Percentiles rank a stretch among this genome's conserved stretches.
Conservation (phyloP, 1,284 basidiomycete genomes). For the Trametes polyzona region DNA sequence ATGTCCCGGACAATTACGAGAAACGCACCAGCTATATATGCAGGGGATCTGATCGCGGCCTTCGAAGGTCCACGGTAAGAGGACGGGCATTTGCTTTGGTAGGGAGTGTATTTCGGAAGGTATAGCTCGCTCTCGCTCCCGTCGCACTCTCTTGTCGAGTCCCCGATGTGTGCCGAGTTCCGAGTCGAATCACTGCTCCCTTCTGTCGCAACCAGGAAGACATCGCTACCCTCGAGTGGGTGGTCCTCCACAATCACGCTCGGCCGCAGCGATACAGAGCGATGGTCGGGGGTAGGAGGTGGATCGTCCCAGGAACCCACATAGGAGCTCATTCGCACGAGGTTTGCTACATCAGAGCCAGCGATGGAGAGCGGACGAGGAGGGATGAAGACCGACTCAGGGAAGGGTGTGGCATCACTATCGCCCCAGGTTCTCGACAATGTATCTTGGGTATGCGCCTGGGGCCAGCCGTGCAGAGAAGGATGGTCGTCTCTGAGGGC, state of each 20-base stretch:
- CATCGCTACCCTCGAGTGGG: neutral
- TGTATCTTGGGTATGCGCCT: neutral
- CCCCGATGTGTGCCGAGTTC: neutral
- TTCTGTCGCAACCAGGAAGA: neutral
- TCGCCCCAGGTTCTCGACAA: neutral
- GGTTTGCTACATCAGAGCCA: neutral
- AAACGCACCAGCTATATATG: too few species aligned
- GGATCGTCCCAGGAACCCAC: slow-evolving; percentile 9
- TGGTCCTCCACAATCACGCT: neutral
- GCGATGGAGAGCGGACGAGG: neutral
- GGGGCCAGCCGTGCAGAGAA: neutral
- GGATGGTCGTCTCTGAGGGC: neutral
- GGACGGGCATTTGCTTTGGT: too few species aligned
- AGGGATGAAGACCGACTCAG: neutral
- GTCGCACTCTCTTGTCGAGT: neutral
- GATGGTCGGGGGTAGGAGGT: slow-evolving; percentile 3
- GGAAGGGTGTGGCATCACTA: neutral
- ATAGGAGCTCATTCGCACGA: neutral
- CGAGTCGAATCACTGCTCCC: neutral
- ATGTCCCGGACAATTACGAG: too few species aligned
- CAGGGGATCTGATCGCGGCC: too few species aligned
- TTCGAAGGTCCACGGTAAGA: too few species aligned
- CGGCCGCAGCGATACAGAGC: neutral
- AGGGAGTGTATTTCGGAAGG: neutral
- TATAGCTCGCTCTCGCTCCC: neutral